Conservation (phyloP, 495 filamentous ascomycete species). For the Penicillium robsamsonii region DNA sequence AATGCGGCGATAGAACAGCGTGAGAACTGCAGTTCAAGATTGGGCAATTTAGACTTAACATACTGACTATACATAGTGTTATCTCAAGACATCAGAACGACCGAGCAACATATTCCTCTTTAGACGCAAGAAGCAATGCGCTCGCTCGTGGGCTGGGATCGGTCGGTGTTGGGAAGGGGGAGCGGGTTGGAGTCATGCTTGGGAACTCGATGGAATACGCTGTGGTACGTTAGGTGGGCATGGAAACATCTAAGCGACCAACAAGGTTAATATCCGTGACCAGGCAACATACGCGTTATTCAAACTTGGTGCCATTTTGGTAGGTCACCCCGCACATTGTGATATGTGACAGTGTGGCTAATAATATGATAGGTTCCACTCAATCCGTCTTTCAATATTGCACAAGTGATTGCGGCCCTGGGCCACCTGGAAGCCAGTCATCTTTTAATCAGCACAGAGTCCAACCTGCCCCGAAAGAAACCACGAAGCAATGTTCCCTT, state of each 20-base stretch:
- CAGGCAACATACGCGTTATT: constrained; percentile 81
- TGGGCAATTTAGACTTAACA: background rate
- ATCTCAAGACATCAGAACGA: constrained; percentile 62
- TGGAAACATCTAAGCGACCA: background rate
- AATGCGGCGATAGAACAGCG: constrained; percentile 75
- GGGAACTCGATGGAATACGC: constrained; percentile 85
- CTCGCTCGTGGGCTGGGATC: constrained; percentile 71
- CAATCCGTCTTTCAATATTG: constrained; percentile 84
- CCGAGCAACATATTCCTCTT: constrained; percentile 66
- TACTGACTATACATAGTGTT: constrained; percentile 45
- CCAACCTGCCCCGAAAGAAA: constrained; percentile 77
- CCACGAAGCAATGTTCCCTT: constrained; percentile 75
- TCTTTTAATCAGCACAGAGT: constrained; percentile 80
- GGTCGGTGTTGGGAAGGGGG: constrained; percentile 77
- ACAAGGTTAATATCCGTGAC: background rate
- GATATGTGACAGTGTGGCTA: background rate
- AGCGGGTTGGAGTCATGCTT: constrained; percentile 79
- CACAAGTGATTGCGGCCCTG: constrained; percentile 75
- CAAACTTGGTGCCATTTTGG: constrained; percentile 88
- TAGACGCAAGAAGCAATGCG: constrained; percentile 74
- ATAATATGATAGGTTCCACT: constrained; percentile 62
- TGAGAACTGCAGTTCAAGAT: constrained; percentile 28
- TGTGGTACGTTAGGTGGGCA: constrained; percentile 45
- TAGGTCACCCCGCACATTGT: constrained; percentile 28
- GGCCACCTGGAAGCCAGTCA: constrained; percentile 72